Evolutionary conservation across 176 grass and related monocot genomes (phyloP), one percentile per base, ranked within the genome.

Genomic region (Ampelocalamus luodianensis): DNA sequence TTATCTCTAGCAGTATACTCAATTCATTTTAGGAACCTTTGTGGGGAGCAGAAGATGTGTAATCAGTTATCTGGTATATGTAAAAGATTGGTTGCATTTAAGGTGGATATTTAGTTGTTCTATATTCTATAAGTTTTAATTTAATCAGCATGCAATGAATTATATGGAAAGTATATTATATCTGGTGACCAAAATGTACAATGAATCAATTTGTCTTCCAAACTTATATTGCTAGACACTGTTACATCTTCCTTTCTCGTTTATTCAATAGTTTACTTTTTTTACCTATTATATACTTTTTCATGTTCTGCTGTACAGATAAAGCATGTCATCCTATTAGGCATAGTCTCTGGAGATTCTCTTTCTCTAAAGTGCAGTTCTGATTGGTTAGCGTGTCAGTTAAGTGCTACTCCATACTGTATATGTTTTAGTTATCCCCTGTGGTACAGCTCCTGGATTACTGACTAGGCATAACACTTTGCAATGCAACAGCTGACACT

Each of bases 81-180:
- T 87, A 68, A 83, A 76, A 81, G 53, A 84, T 87, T 91, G 69
- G 43, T 83, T 91, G 69, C 80, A 91, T 17, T 79, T 55, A 76
- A 74, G 59, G 70, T 84, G 76, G 65, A 20, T 56, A 22, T 69
- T 80, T 61, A 84, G 51, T 70, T 86, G 24, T n/a, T 60, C 58
- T 78, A 71, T 82, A 82, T 86, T 71, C 82, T 71, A 81, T 23
- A 81, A 63, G 17, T 53, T 89, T 65, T 64, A 72, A 16, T 46
- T 49, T 75, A 24, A 48, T 84, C 32, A 70, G 68, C 61, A 84
- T 80, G 23, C 10, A 55, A 18, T 54, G 49, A 75, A 67, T 80
- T 87, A 79, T 38, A 76, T 44, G 65, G 59, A 20, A 23, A 55
- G 42, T 77, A 82, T 40, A 87, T 72, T 49, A 55, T 39, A 16